Percentiles rank a stretch among this genome's conserved stretches.
Conservation (phyloP, 2,329 filamentous ascomycete genomes). For the Delphinella strobiligena region DNA sequence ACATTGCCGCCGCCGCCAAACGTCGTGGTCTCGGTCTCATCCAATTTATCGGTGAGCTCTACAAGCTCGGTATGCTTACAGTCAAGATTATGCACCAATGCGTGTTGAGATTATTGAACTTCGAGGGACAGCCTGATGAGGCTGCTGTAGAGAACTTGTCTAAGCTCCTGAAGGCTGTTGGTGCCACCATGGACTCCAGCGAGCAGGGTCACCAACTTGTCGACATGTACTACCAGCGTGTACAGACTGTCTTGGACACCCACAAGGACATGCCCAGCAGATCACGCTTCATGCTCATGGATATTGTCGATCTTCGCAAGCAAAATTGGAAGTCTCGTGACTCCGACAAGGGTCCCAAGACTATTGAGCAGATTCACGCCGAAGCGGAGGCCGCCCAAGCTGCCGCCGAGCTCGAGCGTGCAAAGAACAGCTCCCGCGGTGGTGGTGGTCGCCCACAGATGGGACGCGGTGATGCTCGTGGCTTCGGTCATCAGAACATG, state of each 20-base stretch:
- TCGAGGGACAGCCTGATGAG: slow-evolving; percentile 84
- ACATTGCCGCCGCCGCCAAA: slow-evolving; percentile 85
- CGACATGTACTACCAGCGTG: slow-evolving; percentile 86
- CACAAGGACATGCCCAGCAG: slow-evolving; percentile 67
- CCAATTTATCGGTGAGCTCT: slow-evolving; percentile 97
- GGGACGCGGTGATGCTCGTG: slow-evolving; percentile 78
- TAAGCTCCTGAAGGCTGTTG: slow-evolving; percentile 85
- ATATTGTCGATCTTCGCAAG: slow-evolving; percentile 73
- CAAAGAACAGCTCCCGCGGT: slow-evolving; percentile 46
- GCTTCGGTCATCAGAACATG: slow-evolving; percentile 57
- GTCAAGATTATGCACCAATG: slow-evolving; percentile 99
- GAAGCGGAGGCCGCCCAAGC: slow-evolving; percentile 70
- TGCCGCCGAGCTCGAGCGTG: slow-evolving; percentile 58
- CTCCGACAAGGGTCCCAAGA: slow-evolving; percentile 94
- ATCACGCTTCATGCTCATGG: slow-evolving; percentile 93
- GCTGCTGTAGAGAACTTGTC: slow-evolving; percentile 92
- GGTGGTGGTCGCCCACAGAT: slow-evolving; percentile 58
- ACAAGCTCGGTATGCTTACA: slow-evolving; percentile 97
- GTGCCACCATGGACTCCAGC: slow-evolving; percentile 71
- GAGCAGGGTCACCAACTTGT: slow-evolving; percentile 76
- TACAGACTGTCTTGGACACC: slow-evolving; percentile 68
- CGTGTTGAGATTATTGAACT: slow-evolving; percentile 93
- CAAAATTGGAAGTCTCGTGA: slow-evolving; percentile 78
- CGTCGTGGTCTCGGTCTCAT: slow-evolving; percentile 93
- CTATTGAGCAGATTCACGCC: slow-evolving; percentile 79